A percentile compares a stretch with the other conserved stretches of the same genome.
phyloP scores from a whole-genome alignment of 2,329 filamentous ascomycete genomes.

The Aspergillus sclerotialis region DNA sequence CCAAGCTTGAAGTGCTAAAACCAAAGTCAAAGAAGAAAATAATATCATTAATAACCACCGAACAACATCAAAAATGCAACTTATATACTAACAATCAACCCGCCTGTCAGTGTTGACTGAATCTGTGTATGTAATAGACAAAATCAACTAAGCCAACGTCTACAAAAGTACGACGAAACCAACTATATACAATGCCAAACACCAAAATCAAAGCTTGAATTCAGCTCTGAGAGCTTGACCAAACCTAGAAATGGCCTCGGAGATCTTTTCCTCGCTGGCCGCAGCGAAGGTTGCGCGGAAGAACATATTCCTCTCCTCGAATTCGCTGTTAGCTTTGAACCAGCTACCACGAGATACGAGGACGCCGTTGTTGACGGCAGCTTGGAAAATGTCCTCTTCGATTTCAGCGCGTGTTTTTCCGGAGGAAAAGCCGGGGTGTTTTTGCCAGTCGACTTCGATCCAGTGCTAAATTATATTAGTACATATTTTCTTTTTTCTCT shows the following conservation, averaged over 20 bases:
- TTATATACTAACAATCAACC: no score
- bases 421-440: constrained; percentile 34
- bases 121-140: not conserved
- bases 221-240: constrained; percentile 62
- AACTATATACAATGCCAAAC: constrained; percentile 1
- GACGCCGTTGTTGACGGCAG: constrained; percentile 67
- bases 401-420: constrained; percentile 44
- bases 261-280: constrained; percentile 64
- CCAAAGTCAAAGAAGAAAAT: not conserved
- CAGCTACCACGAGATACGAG: constrained; percentile 80
- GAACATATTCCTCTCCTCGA: constrained; percentile 59
- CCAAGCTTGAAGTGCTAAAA: no score
- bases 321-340: constrained; percentile 72
- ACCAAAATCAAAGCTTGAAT: constrained; percentile 42
- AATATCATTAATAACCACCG: not conserved
- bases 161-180: no score
- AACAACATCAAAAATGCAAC: no score
- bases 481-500: constrained; percentile 1
- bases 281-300: constrained; percentile 88
- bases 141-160: no score
- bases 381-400: constrained; percentile 80
- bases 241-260: constrained; percentile 66
- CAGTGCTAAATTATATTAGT: constrained; percentile 31
- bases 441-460: constrained; percentile 41
- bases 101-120: no score